Evolutionary conservation across 1,139 yeast genomes (phyloP).

Genomic region (Lodderomyces orthopsilosis): DNA sequence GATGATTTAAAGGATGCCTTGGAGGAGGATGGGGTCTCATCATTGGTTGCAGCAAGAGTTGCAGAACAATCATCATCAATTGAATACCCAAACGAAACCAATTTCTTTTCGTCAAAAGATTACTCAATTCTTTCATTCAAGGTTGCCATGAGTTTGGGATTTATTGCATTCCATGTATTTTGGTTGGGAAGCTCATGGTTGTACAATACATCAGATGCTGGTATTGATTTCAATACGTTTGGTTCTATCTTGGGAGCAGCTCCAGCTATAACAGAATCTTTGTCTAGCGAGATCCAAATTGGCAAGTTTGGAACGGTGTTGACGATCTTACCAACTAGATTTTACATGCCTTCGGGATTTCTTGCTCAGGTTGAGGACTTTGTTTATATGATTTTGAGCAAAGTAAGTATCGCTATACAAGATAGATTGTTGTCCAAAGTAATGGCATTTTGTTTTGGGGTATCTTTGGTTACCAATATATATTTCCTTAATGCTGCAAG

Average conservation of each 20-base stretch:
- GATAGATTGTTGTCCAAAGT: conserved; percentile 82
- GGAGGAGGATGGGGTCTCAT: conserved; percentile 91
- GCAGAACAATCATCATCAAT: conserved; percentile 60
- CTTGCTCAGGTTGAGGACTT: conserved; percentile 67
- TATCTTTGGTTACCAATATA: conserved; percentile 77
- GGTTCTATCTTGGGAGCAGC: conserved; percentile 20
- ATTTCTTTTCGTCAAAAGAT: conserved; percentile 25
- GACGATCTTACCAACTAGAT: conserved; percentile 65
- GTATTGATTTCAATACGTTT: conserved; percentile 10
- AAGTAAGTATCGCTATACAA: conserved; percentile 69
- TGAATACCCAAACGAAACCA: conserved; percentile 32
- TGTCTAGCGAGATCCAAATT: conserved; percentile 41
- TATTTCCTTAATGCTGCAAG: conserved; percentile 79
- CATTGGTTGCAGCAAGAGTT: conserved; percentile 58
- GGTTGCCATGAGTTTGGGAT: conserved; percentile 62
- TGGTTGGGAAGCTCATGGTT: conserved; percentile 76
- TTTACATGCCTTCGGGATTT: conserved; percentile 66
- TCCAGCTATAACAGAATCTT: conserved; percentile 33
- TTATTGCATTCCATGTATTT: conserved; percentile 70
- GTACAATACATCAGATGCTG: conserved; percentile 36
- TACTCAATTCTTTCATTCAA: conserved; percentile 59
- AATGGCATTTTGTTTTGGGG: conserved; percentile 66
- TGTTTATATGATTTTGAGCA: conserved; percentile 50
- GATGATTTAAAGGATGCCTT: conserved; percentile 76
- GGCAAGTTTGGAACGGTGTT: conserved; percentile 54